Evolutionary conservation across 768 basidiomycete species (phyloP), one percentile per base, ranked within the genome.

Genomic region (Daedalea quercina): DNA sequence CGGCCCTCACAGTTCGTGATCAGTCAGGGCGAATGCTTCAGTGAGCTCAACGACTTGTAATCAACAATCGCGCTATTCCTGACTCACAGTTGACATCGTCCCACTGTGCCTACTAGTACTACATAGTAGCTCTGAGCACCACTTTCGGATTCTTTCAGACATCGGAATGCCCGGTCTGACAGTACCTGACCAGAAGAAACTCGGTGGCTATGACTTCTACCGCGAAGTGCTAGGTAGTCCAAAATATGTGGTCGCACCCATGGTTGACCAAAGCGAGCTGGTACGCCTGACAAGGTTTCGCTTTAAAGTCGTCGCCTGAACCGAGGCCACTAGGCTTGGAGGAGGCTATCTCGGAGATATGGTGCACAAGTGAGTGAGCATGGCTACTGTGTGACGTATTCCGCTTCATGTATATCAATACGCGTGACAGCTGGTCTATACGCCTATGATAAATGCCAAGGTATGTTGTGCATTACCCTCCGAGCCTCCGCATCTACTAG

Each of bases 371-470:
- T 88, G 52, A 60, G 74, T 64, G 12, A 40, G 47, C 58, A 20
- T 44, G 54, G 40, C 11, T 19, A 24, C 31, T 51, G 34, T 51
- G n/a, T n/a, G n/a, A n/a, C n/a, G n/a, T n/a, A n/a, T n/a, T n/a
- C 20, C 9, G 35, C 12, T 31, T 24, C 17, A 26, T 56, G 40
- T 52, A 49, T 49, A 8, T 54, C 35, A 51, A 22, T 35, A 1
- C 22, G 55, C 47, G 54, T 31, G 64, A 58, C 43, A 94, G 82
- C 77, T 97, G 20, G 78, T 82, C n/a, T 98, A 96, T 65, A 94
- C 94, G 0, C 96, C 96, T 17, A 99, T 99, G 96, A 96, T 99
- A 62, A 91, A 95, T 57, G 91, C 94, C 54, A 93, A 90, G 72
- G 86, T 87, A 45, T 13, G 42, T 47, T 20, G 8, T n/a, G n/a